Conservation (phyloP, 352 stramenopile genomes). For the Phytophthora capsici region DNA sequence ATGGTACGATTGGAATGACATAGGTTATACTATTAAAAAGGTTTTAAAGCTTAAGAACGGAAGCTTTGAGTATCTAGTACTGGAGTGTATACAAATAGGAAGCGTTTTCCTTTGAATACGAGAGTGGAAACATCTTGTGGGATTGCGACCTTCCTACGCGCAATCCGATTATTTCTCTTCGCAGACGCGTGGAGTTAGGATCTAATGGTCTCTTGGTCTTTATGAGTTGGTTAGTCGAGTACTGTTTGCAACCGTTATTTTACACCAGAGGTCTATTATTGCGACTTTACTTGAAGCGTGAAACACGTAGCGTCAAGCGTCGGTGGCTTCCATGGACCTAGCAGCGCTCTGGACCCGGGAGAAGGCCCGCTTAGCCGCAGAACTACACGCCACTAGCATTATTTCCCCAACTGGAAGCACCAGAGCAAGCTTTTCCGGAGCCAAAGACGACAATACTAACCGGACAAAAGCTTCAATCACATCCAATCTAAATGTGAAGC, state of each 20-base stretch:
- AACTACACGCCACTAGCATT: conserved; percentile 3
- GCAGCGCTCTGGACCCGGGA: conserved; percentile 59
- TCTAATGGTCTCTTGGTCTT: no score
- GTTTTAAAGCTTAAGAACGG: no score
- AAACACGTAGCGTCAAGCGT: background rate
- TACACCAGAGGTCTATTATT: conserved; percentile 9
- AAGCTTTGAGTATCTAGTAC: no score
- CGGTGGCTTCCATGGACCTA: conserved; percentile 51
- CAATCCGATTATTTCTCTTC: no score
- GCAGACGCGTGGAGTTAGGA: no score
- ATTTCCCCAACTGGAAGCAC: background rate
- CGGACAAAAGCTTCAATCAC: conserved; percentile 1
- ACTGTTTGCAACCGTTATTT: no score
- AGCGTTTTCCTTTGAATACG: no score
- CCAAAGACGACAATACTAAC: conserved; percentile 4
- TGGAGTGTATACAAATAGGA: no score
- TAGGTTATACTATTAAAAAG: no score
- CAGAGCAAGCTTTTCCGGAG: conserved; percentile 14
- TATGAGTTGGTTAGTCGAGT: background rate
- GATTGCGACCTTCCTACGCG: no score
- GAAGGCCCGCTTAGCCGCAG: conserved; percentile 42
- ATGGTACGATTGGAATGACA: no score
- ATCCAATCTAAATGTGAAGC: conserved; percentile 4
- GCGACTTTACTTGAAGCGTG: background rate
- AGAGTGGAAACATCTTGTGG: no score